Percentiles rank a stretch among this genome's conserved stretches.
Evolutionary conservation across 2,329 filamentous ascomycete genomes (phyloP).

Genomic region (Pyrenochaeta sp.): DNA sequence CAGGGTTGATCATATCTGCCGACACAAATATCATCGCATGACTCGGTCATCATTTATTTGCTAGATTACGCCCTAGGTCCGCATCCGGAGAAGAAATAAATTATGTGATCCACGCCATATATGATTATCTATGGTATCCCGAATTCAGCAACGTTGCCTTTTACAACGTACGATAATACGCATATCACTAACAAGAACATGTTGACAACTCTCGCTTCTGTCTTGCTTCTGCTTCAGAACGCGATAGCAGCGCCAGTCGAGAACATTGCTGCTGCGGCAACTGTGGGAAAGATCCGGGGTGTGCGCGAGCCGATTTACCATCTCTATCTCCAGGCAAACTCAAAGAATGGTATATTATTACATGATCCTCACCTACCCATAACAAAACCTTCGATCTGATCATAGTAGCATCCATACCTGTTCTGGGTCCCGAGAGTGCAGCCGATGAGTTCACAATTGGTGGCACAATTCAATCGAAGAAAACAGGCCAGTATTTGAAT

Average conservation of each 20-base stretch:
- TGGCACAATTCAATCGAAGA: constrained; percentile 59
- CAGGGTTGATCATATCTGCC: constrained; percentile 6
- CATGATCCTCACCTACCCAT: not conserved
- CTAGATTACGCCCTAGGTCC: constrained; percentile 7
- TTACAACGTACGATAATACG: not conserved
- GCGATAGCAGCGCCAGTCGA: constrained; percentile 18
- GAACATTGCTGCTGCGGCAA: constrained; percentile 44
- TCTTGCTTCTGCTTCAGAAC: constrained; percentile 10
- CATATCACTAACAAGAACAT: not conserved
- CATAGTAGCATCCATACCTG: constrained; percentile 50
- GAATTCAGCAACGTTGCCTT: not conserved
- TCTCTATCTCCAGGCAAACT: constrained; percentile 60
- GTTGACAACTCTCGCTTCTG: constrained; percentile 12
- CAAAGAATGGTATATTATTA: constrained; percentile 50
- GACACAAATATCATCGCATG: constrained; percentile 10
- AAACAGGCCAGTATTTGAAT: constrained; percentile 60
- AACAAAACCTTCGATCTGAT: not conserved
- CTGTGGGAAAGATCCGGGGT: constrained; percentile 60
- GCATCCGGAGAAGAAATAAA: not conserved
- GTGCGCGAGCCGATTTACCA: constrained; percentile 62
- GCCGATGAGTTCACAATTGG: constrained; percentile 61
- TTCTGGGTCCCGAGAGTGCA: constrained; percentile 61
- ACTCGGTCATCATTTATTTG: constrained; percentile 12
- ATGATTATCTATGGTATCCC: not conserved
- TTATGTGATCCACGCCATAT: not conserved